These are phyloP conservation scores for Dalbergia cultrata DNA, from an alignment of 306 rosid species.

Conservation along the genomic window DNA sequence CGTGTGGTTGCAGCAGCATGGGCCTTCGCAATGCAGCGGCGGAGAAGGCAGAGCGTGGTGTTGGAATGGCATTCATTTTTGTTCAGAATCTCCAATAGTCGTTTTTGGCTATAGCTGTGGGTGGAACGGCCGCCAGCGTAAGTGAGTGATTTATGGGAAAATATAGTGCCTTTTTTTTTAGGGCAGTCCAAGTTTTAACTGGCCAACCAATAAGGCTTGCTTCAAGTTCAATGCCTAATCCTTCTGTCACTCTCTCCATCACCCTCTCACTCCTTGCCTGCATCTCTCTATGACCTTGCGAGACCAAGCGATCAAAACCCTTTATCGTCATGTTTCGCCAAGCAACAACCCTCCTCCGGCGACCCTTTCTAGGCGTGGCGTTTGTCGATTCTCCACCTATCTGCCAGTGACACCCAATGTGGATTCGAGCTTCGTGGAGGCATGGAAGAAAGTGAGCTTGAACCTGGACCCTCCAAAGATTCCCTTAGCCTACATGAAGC, in stretches of 20 bases:
- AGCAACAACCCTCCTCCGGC: slow-evolving; percentile 61
- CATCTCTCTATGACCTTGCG: slow-evolving; percentile 81
- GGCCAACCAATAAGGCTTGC: too few species aligned
- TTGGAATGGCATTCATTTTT: too few species aligned
- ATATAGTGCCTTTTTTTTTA: too few species aligned
- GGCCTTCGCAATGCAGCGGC: too few species aligned
- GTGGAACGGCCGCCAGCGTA: too few species aligned
- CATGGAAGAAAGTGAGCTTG: slow-evolving; percentile 80
- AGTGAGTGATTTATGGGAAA: too few species aligned
- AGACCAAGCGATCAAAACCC: slow-evolving; percentile 81
- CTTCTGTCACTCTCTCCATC: not conserved
- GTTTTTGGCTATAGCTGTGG: too few species aligned
- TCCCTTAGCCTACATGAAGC: slow-evolving; percentile 73
- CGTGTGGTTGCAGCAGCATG: too few species aligned
- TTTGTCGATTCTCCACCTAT: slow-evolving; percentile 68
- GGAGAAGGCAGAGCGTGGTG: too few species aligned
- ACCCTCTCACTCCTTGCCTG: not conserved
- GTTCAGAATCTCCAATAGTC: too few species aligned
- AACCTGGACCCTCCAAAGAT: slow-evolving; percentile 82
- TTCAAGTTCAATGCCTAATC: too few species aligned
- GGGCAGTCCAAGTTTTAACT: too few species aligned
- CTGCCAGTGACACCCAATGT: slow-evolving; percentile 49
- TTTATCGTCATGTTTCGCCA: slow-evolving; percentile 76
- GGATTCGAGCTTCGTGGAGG: slow-evolving; percentile 59
- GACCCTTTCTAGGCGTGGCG: slow-evolving; percentile 42